Base-by-base conservation (phyloP, 257 asterid genomes). In the Fraxinus anomala region DNA sequence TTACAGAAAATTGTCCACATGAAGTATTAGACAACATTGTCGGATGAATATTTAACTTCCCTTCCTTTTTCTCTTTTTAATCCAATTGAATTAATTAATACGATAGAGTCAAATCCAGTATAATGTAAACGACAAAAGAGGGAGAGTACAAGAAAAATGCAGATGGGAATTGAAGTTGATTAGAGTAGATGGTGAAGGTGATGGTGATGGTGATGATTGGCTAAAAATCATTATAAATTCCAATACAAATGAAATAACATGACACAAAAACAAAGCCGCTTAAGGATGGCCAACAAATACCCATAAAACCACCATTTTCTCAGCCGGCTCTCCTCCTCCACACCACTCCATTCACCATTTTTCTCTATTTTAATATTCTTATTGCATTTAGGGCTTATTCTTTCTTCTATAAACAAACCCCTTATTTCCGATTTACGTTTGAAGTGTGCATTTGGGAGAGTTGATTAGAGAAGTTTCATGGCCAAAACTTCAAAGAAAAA, bases 401-500 rank as follows among this genome's bases (percentile, higher is more conserved):
- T 63, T 39, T 66, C 40, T 24, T 75, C 30, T 34, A 70, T 61
- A 75, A 59, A 70, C 76, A 76, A 76, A 33, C 84, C 73, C 61
- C 49, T 17, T 26, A 34, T 40, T 5, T 49, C 44, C 47, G n/a
- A 8, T 26, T 66, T 6, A 49, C 28, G 30, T 17, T 47, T 44
- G 66, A 75, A 28, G 44, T 26, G 40, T 65, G 73, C 16, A 16
- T 19, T 61, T n/a, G 2, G 23, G 17, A 54, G 26, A 6, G 24
- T 19, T 13, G 16, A 28, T 5, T 37, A 28, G 30, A n/a, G 23
- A 13, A 44, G 19, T 11, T 73, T 84, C 54, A 94, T 92, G 97
- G 94, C 95, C 40, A 90, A 89, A 88, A 87, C 96, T 47, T 81
- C 94, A 1, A 90, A 87, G 56, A 81, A 76, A 13, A 81, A 68